Base-by-base conservation (phyloP, 2,329 filamentous ascomycete genomes). In the Penicillium sp. region DNA sequence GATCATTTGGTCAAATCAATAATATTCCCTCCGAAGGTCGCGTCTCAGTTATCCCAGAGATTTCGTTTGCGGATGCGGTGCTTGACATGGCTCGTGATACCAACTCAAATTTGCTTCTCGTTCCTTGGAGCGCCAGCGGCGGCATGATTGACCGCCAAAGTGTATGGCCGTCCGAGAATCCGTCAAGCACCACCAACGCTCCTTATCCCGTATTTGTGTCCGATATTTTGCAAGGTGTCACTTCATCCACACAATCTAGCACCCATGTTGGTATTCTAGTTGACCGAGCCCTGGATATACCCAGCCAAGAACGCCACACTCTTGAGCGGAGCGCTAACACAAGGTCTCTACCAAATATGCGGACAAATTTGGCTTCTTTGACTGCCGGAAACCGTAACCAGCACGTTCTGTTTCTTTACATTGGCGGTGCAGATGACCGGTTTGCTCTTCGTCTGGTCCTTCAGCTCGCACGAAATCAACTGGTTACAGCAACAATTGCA, bases 41-140 rank as follows among this genome's bases (percentile, higher is more conserved):
- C 58, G 87, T 96, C 1, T 85, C 89, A 0, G 84, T 96, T 48
- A 85, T 92, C 0, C 90, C 91, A 0, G 86, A 91, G 55, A 78
- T 82, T 11, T 87, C 86, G 0, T 97, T 91, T 67, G 86, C 91
- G 0, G 89, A 93, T 57, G 90, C 89, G 0, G 78, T 97, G 8
- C 79, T 84, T 35, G 82, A 80, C 24, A 87, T 88, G 60, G 89
- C 88, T 0, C 81, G 84, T 4, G 85, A 91, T 57, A 82, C 89
- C 14, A 77, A 77, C 1, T 85, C 88, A 0, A 89, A 93, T 65
- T 82, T 93, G 24, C 80, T 96, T 5, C 79, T 97, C 3, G 82
- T 97, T 5, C 93, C 93, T 0, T 97, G 94, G 93, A 93, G 88
- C 64, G 89, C 95, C 64, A 87, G 86, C 0, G 91, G 90, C 12